Base-by-base conservation (phyloP, 192 early-diverging fungal species). In the Coemansia sp. region DNA sequence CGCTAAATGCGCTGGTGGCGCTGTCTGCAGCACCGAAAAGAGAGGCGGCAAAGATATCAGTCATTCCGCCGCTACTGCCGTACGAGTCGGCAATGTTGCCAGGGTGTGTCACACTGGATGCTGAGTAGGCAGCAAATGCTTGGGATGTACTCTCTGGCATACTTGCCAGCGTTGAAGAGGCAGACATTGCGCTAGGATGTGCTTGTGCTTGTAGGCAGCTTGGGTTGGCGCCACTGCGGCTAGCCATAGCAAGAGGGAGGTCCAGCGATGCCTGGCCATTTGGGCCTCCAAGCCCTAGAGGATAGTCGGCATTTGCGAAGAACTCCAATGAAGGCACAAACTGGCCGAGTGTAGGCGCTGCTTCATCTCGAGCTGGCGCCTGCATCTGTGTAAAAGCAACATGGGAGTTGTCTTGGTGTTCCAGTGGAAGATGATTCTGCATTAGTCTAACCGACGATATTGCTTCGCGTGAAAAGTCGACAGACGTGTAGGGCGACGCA, bases 271-370 rank as follows among this genome's bases (percentile, higher is more conserved):
- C 69, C 63, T 75, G 72, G 1, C 78, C 78, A 31, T 81, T 81
- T 10, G 73, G 78, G 0, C 73, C 73, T 5, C 78, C 78, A 31
- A 81, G 71, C 9, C 78, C 78, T 23, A 81, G 55, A 11, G 78
- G 78, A 21, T 72, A 81, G 36, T 75, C 78, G 9, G 78, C 69
- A 35, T 81, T 81, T 23, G 78, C 78, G 66, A 81, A 81, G 42
- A 81, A 75, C 56, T 81, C 78, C 9, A 81, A 59, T 34, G 78
- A 74, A 5, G 78, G 73, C 21, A 81, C 78, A 69, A 81, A 81
- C 55, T 71, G 78, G 9, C 78, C 78, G 40, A 72, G 58, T 35
- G 45, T 20, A 4, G 58, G 1, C 14, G 51, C 59, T 18, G 46
- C 14, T 23, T 51, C 53, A 28, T 18, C 50, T n/a, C 36, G 16